Percentiles rank a stretch among this genome's conserved stretches.
These are phyloP conservation scores for Fusarium nelsonii DNA, from an alignment of 2,329 filamentous ascomycete species.

Conservation along the genomic window DNA sequence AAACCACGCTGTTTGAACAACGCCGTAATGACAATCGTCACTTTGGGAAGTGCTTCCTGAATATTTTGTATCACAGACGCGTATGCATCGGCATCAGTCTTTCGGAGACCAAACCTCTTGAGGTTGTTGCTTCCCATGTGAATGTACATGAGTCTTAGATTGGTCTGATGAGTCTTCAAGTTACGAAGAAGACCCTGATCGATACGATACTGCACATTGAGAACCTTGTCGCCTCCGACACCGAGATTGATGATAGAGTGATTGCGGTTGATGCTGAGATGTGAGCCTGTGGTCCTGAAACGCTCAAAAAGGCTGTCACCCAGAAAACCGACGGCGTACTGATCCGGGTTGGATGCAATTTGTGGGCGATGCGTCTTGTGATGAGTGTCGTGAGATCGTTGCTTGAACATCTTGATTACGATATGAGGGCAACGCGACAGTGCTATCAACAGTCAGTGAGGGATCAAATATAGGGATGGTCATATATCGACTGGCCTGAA, in stretches of 20 bases:
- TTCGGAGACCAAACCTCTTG: not conserved
- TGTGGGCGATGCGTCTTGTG: conserved; percentile 8
- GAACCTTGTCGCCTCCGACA: conserved; percentile 19
- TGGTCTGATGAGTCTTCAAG: not conserved
- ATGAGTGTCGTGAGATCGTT: conserved; percentile 21
- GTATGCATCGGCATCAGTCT: not conserved
- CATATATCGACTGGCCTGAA: too few species aligned
- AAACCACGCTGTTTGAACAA: conserved; percentile 9
- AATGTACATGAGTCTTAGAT: conserved; percentile 7
- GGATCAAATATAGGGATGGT: too few species aligned
- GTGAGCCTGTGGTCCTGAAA: conserved; percentile 6
- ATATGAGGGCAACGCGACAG: accelerated
- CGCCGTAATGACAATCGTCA: not conserved
- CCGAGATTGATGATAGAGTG: not conserved
- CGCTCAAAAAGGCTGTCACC: conserved; percentile 27
- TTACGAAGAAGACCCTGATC: not conserved
- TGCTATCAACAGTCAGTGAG: accelerated
- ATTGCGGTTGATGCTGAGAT: not conserved
- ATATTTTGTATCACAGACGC: not conserved
- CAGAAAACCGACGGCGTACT: not conserved
- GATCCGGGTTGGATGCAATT: not conserved
- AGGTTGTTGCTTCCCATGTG: conserved; percentile 25
- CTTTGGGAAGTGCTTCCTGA: not conserved
- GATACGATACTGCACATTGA: conserved; percentile 19
- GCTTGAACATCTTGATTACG: conserved; percentile 9